These are phyloP conservation scores for Friedmanniomyces simplex DNA, from an alignment of 495 filamentous ascomycete species.

Conservation along the genomic window DNA sequence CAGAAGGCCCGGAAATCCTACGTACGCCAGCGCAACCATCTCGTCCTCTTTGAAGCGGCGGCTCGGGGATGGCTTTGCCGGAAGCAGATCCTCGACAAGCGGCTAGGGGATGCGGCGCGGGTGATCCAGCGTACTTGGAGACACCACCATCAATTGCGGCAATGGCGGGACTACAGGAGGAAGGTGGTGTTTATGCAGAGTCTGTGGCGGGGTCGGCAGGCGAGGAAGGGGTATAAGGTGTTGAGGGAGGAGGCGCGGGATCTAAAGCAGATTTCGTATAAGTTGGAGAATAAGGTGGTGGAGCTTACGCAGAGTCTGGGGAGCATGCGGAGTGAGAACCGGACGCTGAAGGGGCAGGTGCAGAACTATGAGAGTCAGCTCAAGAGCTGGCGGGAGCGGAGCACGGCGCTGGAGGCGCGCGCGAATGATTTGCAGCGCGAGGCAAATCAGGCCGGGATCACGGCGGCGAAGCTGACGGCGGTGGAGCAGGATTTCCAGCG, in stretches of 20 bases:
- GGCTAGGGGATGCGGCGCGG: slow-evolving; percentile 83
- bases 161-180: slow-evolving; percentile 79
- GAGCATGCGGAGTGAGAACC: slow-evolving; percentile 86
- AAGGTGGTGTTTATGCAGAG: slow-evolving; percentile 87
- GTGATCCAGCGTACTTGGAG: slow-evolving; percentile 88
- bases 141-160: slow-evolving; percentile 60
- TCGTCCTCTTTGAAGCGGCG: slow-evolving; percentile 76
- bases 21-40: slow-evolving; percentile 61
- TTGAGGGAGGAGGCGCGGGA: slow-evolving; percentile 91
- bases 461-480: slow-evolving; percentile 70
- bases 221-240: slow-evolving; percentile 74
- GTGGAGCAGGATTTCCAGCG: slow-evolving; percentile 92
- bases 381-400: slow-evolving; percentile 83
- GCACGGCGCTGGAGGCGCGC: slow-evolving; percentile 81
- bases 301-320: slow-evolving; percentile 92
- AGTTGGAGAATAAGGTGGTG: slow-evolving; percentile 97
- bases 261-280: slow-evolving; percentile 97
- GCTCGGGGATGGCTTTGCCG: slow-evolving; percentile 86
- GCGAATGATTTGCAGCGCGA: slow-evolving; percentile 90
- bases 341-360: slow-evolving; percentile 72
- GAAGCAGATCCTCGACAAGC: slow-evolving; percentile 81
- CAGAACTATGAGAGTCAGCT: slow-evolving; percentile 95
- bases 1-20: slow-evolving; percentile 74
- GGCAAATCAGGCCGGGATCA: slow-evolving; percentile 95
- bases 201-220: slow-evolving; percentile 79